phyloP scores from a whole-genome alignment of 2,329 filamentous ascomycete species.

The Ophiostoma ulmi region DNA sequence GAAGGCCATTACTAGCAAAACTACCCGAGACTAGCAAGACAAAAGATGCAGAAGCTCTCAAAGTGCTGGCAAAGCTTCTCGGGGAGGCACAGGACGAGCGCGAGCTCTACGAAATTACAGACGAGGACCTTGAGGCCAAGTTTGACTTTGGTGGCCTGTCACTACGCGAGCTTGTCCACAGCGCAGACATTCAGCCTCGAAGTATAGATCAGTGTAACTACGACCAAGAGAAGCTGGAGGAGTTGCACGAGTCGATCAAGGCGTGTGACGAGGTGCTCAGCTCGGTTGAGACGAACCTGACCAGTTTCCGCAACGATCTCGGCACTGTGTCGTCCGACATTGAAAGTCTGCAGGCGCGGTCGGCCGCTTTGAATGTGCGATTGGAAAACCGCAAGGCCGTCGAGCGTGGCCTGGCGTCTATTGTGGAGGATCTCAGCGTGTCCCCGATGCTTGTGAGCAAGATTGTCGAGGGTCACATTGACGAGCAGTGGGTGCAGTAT shows the following conservation, averaged over 20 bases:
- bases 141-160: constrained; percentile 77
- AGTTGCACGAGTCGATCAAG: constrained; percentile 80
- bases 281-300: constrained; percentile 88
- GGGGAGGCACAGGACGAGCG: constrained; percentile 23
- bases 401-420: constrained; percentile 78
- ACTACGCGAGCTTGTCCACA: constrained; percentile 61
- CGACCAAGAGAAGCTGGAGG: constrained; percentile 80
- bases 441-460: constrained; percentile 77
- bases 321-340: constrained; percentile 92
- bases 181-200: not conserved
- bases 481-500: constrained; percentile 81
- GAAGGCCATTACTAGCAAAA: constrained; percentile 53
- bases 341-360: constrained; percentile 83
- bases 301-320: constrained; percentile 88
- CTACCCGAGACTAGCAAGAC: constrained; percentile 36
- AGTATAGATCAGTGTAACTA: constrained; percentile 42
- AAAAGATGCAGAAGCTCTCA: constrained; percentile 63
- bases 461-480: constrained; percentile 82
- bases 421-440: constrained; percentile 87
- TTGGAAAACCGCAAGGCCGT: constrained; percentile 85
- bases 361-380: constrained; percentile 73
- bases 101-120: constrained; percentile 33
- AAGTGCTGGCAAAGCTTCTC: constrained; percentile 56
- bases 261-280: constrained; percentile 90
- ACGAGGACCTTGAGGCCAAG: constrained; percentile 56